phyloP scores from a whole-genome alignment of 2,329 filamentous ascomycete genomes.

The Dendrostoma leiphaemia region DNA sequence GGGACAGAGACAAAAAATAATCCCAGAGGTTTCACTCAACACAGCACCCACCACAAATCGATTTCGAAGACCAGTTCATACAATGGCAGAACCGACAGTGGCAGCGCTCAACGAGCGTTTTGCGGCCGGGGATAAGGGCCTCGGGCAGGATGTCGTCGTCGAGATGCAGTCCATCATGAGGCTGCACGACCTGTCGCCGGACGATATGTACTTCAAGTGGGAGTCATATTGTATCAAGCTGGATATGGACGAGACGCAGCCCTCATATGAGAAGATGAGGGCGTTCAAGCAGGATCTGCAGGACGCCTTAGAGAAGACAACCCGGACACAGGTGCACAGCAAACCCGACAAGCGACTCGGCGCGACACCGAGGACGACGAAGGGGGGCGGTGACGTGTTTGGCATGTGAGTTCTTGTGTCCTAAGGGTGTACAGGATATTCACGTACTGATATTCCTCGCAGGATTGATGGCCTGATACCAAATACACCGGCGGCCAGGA shows the following conservation, averaged over 20 bases:
- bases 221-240: slow-evolving; percentile 97
- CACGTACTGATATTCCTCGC: slow-evolving; percentile 23
- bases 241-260: slow-evolving; percentile 72
- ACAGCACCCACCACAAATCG: too few relatives aligned
- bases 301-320: slow-evolving; percentile 77
- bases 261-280: slow-evolving; percentile 68
- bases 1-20: too few relatives aligned
- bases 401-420: slow-evolving; percentile 61
- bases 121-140: slow-evolving; percentile 51
- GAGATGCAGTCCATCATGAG: slow-evolving; percentile 86
- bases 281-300: slow-evolving; percentile 85
- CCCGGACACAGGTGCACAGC: slow-evolving; percentile 57
- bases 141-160: slow-evolving; percentile 74
- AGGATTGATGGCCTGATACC: slow-evolving; percentile 69
- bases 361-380: slow-evolving; percentile 61
- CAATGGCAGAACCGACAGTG: slow-evolving; percentile 38
- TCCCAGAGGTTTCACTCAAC: not conserved
- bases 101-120: slow-evolving; percentile 50
- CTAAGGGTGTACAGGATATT: not conserved
- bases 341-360: slow-evolving; percentile 61
- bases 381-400: slow-evolving; percentile 68
- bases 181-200: slow-evolving; percentile 73
- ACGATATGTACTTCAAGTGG: slow-evolving; percentile 98
- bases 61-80: not conserved
- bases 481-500: slow-evolving; percentile 54